These are phyloP conservation scores for Podila minutissima DNA, from an alignment of 192 early-diverging fungal genomes.

Conservation along the genomic window DNA sequence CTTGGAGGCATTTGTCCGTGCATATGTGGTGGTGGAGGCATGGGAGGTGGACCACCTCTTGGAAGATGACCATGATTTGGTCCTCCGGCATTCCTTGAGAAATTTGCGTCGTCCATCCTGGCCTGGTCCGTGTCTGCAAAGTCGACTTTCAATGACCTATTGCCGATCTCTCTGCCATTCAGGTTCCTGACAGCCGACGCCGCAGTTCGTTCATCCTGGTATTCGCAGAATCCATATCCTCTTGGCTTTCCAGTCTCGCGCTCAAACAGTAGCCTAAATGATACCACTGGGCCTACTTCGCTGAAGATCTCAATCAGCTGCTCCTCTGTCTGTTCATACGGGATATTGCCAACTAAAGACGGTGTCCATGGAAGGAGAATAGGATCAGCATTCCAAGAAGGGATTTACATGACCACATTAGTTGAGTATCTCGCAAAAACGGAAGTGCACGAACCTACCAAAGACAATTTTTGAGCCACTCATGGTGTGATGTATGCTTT, in stretches of 20 bases:
- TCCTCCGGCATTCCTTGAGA: constrained; percentile 23
- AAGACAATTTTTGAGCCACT: constrained; percentile 56
- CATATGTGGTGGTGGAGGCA: constrained; percentile 18
- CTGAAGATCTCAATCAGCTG: constrained; percentile 93
- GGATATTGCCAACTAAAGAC: constrained; percentile 78
- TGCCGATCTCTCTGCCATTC: constrained; percentile 90
- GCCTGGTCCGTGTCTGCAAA: constrained; percentile 86
- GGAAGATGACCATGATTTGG: constrained; percentile 28
- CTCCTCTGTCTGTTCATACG: constrained; percentile 92
- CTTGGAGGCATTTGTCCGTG: constrained; percentile 14
- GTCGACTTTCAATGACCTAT: constrained; percentile 89
- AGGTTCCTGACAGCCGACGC: constrained; percentile 94
- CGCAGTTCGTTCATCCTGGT: constrained; percentile 90
- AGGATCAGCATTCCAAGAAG: background rate
- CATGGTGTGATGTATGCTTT: constrained; percentile 17
- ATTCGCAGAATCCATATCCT: constrained; percentile 97
- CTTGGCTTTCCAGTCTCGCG: constrained; percentile 86
- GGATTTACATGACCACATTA: too few species aligned
- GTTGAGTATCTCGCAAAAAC: too few species aligned
- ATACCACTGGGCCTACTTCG: constrained; percentile 88
- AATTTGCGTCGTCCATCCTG: constrained; percentile 23
- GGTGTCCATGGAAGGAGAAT: background rate
- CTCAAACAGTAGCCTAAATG: constrained; percentile 92
- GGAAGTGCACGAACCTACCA: constrained; percentile 19
- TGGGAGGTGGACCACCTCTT: background rate